phyloP scores from a whole-genome alignment of 345 rosid genomes.

The Jatropha curcas region DNA sequence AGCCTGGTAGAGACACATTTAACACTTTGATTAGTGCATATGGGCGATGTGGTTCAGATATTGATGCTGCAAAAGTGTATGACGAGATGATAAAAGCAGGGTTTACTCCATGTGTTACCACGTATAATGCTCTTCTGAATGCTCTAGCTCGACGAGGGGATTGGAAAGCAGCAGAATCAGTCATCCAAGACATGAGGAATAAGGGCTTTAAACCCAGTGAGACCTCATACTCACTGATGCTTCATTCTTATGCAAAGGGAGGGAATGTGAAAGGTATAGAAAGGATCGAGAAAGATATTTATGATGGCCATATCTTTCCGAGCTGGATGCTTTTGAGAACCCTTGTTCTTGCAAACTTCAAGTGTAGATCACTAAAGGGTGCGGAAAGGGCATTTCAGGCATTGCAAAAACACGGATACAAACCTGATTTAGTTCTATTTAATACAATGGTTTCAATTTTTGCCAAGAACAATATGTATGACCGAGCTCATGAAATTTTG shows the following conservation, averaged over 20 bases:
- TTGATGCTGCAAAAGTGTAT: conserved; percentile 65
- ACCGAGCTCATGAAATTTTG: conserved; percentile 56
- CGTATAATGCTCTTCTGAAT: conserved; percentile 85
- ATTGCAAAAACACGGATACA: conserved; percentile 61
- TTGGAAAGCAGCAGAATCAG: conserved; percentile 74
- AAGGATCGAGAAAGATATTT: conserved; percentile 63
- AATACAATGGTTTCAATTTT: conserved; percentile 76
- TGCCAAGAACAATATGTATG: conserved; percentile 66
- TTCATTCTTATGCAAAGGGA: conserved; percentile 81
- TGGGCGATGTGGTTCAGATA: conserved; percentile 75
- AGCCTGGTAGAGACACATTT: conserved; percentile 86
- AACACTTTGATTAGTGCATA: conserved; percentile 79
- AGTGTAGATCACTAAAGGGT: conserved; percentile 62
- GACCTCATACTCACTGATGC: conserved; percentile 71
- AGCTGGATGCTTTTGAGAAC: conserved; percentile 95
- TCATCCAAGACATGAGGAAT: conserved; percentile 64
- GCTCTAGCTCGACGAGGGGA: conserved; percentile 82
- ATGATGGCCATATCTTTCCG: conserved; percentile 65
- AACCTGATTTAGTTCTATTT: conserved; percentile 77
- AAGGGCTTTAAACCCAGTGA: conserved; percentile 80
- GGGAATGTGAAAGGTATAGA: conserved; percentile 64
- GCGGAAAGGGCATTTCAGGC: conserved; percentile 68
- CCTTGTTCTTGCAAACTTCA: conserved; percentile 65
- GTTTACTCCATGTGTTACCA: conserved; percentile 67
- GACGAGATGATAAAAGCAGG: conserved; percentile 80